Conservation (phyloP, 805 yeast species). For the Nakazawaea ishiwadae region DNA sequence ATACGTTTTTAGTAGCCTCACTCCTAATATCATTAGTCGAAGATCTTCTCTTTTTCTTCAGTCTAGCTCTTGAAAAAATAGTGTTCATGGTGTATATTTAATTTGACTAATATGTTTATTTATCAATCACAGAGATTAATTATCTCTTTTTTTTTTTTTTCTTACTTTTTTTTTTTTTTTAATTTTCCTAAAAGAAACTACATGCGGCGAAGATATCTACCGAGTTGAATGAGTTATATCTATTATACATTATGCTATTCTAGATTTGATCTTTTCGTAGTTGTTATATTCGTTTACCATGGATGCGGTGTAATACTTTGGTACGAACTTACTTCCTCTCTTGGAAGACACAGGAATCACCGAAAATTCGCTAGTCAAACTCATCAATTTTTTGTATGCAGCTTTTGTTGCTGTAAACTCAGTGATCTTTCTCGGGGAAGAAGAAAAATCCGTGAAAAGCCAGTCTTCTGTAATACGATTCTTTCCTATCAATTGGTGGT, state of each 20-base stretch:
- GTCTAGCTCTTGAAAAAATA: slow-evolving; percentile 5
- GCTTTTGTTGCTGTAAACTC: neutral
- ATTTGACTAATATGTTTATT: neutral
- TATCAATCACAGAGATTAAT: neutral
- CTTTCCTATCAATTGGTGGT: neutral
- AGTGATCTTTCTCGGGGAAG: too few species aligned
- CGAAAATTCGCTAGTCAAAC: neutral
- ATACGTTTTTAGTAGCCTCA: neutral
- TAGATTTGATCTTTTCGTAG: neutral
- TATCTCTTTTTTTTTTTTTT: neutral
- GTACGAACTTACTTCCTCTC: neutral
- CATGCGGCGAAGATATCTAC: too few species aligned
- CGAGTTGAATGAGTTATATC: neutral
- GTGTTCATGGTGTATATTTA: neutral
- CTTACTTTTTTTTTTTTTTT: neutral
- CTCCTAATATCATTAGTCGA: slow-evolving; percentile 3
- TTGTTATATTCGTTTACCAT: neutral
- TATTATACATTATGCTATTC: neutral
- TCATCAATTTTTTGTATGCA: slow-evolving; percentile 5
- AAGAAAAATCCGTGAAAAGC: neutral
- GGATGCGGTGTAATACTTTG: neutral
- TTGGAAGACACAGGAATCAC: slow-evolving; percentile 1
- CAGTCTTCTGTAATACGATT: neutral
- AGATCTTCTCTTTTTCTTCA: slow-evolving; percentile 7
- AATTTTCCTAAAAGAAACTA: too few species aligned